Conservation (phyloP, 2,329 filamentous ascomycete species). For the Camptophora hylomeconis region DNA sequence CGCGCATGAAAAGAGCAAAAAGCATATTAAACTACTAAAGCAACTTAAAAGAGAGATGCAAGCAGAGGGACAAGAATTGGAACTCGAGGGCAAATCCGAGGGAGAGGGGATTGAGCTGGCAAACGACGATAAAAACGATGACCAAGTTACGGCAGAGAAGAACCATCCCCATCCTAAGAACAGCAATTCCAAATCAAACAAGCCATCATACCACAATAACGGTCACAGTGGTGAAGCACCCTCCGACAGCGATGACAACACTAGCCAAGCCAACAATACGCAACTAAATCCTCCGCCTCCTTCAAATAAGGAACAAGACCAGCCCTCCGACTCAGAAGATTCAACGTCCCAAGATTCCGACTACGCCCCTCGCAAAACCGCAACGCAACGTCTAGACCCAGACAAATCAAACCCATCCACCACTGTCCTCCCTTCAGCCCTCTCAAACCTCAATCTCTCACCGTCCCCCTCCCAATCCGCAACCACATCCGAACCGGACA, state of each 20-base stretch:
- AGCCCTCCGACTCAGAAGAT: slow-evolving; percentile 18
- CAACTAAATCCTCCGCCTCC: slow-evolving; percentile 1
- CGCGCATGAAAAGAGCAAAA: slow-evolving; percentile 91
- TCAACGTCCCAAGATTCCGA: too few relatives aligned
- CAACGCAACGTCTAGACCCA: slow-evolving; percentile 26
- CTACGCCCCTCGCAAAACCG: slow-evolving; percentile 29
- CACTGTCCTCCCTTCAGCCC: too few relatives aligned
- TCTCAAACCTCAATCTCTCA: slow-evolving; percentile 11
- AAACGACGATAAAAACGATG: slow-evolving; percentile 12
- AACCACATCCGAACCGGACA: slow-evolving; percentile 10
- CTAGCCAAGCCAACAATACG: neutral
- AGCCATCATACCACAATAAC: neutral
- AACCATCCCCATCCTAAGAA: slow-evolving; percentile 1
- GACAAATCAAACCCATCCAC: slow-evolving; percentile 7
- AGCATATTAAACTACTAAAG: slow-evolving; percentile 77
- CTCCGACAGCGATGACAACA: neutral
- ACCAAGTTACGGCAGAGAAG: slow-evolving; percentile 5
- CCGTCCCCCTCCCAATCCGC: slow-evolving; percentile 13
- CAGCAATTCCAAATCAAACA: neutral
- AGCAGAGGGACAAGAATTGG: slow-evolving; percentile 52
- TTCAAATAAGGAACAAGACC: slow-evolving; percentile 10
- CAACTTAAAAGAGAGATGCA: slow-evolving; percentile 71
- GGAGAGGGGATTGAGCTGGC: slow-evolving; percentile 1
- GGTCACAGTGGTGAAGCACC: slow-evolving; percentile 3
- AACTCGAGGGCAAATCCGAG: slow-evolving; percentile 15